Evolutionary conservation across 2,329 filamentous ascomycete species (phyloP).

Genomic region (Aspergillus caelatus): DNA sequence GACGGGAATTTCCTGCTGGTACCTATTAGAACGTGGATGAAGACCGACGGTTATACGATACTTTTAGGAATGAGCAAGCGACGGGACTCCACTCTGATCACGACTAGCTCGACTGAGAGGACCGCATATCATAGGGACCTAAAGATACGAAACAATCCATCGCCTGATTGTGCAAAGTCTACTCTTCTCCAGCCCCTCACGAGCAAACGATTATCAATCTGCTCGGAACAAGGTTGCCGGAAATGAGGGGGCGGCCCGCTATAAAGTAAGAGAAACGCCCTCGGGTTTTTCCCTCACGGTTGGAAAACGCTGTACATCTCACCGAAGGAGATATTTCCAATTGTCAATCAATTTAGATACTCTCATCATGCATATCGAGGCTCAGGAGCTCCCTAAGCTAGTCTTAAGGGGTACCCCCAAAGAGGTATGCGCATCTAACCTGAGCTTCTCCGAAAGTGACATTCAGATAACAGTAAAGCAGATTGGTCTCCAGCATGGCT

Average conservation of each 20-base stretch:
- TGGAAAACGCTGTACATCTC: neutral
- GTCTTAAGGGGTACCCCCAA: constrained; percentile 27
- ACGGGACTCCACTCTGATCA: neutral
- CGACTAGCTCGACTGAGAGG: neutral
- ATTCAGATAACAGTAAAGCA: constrained; percentile 23
- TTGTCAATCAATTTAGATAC: constrained; percentile 3
- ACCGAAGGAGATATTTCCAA: neutral
- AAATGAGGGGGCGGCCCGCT: neutral
- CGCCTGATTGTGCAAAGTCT: neutral
- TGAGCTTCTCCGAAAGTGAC: neutral
- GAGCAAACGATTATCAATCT: neutral
- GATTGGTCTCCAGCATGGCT: constrained; percentile 55
- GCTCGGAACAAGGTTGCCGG: neutral
- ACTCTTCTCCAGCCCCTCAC: neutral
- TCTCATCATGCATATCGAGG: constrained; percentile 49
- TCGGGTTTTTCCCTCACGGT: neutral
- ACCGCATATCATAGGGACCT: too few relatives aligned
- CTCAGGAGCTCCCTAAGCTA: constrained; percentile 25
- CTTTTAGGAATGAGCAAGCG: neutral
- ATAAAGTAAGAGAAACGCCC: neutral
- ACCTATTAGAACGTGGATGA: neutral
- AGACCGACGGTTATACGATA: neutral
- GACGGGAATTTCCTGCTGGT: neutral
- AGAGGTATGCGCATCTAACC: constrained; percentile 24
- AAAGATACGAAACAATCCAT: neutral